Evolutionary conservation across 2,329 filamentous ascomycete genomes (phyloP), one percentile per base, ranked within the genome.

Genomic region (Zymoseptoria pseudotritici): DNA sequence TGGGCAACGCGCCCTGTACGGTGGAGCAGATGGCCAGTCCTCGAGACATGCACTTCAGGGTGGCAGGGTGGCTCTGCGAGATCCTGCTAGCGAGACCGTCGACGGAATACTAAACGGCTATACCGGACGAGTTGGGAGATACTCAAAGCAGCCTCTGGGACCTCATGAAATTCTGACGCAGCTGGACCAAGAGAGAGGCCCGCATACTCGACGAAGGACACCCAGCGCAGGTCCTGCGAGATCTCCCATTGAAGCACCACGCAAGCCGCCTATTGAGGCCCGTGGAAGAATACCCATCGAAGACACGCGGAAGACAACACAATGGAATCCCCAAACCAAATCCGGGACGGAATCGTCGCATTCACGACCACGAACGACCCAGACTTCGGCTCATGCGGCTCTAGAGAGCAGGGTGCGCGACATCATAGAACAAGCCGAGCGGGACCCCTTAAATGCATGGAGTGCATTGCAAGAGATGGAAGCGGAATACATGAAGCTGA

Each of bases 121-220:
- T 6, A 17, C 36, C 7, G 36, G 36, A 46, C 13, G 13, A n/a
- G 13, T 46, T 17, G 66, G 65, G 50, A 59, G 66, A 58, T 67
- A 68, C 56, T 68, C 65, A 20, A 55, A 65, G 20, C 57, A 54
- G 46, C 56, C 63, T 52, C 53, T 69, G 58, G 56, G 52, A 49
- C 67, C 67, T 9, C 59, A 67, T 53, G 58, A 67, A 52, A 57
- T 67, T n/a, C 56, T 68, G 55, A 52, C 57, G 29, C 59, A 65
- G 57, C 56, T 67, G 21, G 54, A 60, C 17, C 36, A 46, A n/a
- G 13, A 46, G 36, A 46, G 36, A 46, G 36, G 36, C 36, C 36
- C 36, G 36, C 36, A 46, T 46, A n/a, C 36, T 46, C 36, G 36
- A 46, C 36, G 36, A 7, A 17, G 36, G 36, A 2, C 36, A 46